These are phyloP conservation scores for Bruguiera hainesii DNA, from an alignment of 441 rosid species.

Conservation along the genomic window DNA sequence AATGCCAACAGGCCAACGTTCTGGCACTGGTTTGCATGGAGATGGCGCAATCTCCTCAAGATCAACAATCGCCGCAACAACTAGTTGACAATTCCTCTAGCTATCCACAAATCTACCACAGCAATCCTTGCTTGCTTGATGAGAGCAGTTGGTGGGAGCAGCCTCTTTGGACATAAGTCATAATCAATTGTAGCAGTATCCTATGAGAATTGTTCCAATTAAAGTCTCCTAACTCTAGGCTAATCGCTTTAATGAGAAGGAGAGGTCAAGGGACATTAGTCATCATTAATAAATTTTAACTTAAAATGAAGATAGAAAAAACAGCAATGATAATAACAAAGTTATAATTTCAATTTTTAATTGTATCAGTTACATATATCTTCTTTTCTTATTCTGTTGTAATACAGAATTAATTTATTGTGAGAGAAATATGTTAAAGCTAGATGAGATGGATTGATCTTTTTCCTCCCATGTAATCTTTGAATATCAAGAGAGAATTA, in stretches of 20 bases:
- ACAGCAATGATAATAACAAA: neutral
- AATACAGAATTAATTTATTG: neutral
- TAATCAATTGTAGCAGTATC: neutral
- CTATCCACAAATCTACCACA: constrained; percentile 41
- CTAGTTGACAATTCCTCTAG: constrained; percentile 40
- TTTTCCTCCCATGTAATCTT: constrained; percentile 18
- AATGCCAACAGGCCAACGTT: constrained; percentile 50
- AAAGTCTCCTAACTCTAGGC: constrained; percentile 40
- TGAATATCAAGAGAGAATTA: constrained; percentile 5
- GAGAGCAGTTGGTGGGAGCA: constrained; percentile 69
- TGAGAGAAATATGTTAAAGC: constrained; percentile 24
- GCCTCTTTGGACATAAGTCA: constrained; percentile 64
- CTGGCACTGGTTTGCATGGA: constrained; percentile 49
- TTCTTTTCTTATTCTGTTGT: neutral
- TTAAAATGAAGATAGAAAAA: neutral
- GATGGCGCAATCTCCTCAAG: constrained; percentile 30
- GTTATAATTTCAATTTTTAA: too few species aligned
- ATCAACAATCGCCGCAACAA: constrained; percentile 9
- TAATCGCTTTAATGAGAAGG: constrained; percentile 40
- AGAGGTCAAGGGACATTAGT: constrained; percentile 27
- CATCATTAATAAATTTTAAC: constrained; percentile 20
- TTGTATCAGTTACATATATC: too few species aligned
- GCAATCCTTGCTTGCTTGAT: constrained; percentile 45
- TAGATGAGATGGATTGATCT: constrained; percentile 21
- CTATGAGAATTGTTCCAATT: constrained; percentile 12